These are phyloP conservation scores for Cerioporus squamosus DNA, from an alignment of 1,284 basidiomycete genomes.

Conservation along the genomic window DNA sequence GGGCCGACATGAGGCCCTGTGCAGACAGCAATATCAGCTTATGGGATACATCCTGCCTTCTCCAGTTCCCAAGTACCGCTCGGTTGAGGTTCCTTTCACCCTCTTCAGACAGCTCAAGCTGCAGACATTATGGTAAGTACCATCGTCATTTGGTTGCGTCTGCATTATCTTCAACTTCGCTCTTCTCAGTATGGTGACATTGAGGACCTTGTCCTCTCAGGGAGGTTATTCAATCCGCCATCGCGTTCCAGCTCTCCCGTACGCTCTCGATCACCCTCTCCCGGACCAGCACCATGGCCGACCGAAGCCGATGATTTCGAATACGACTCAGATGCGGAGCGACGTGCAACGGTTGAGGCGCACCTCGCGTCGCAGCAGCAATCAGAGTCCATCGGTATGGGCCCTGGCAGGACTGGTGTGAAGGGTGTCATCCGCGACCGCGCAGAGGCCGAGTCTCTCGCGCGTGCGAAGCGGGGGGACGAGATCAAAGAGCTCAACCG, in stretches of 20 bases:
- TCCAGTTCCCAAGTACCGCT: no score
- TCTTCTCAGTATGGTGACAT: slow-evolving; percentile 39
- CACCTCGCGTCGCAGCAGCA: slow-evolving; percentile 32
- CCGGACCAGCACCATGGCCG: slow-evolving; percentile 34
- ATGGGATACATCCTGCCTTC: no score
- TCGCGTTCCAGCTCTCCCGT: slow-evolving; percentile 50
- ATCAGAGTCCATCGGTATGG: slow-evolving; percentile 73
- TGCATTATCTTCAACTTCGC: background rate
- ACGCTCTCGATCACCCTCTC: slow-evolving; percentile 56
- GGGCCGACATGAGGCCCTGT: no score
- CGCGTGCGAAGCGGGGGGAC: slow-evolving; percentile 49
- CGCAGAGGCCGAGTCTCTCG: slow-evolving; percentile 63
- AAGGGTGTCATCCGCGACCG: slow-evolving; percentile 84
- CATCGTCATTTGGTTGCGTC: background rate
- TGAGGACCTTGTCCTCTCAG: slow-evolving; percentile 79
- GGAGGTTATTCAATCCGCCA: slow-evolving; percentile 66
- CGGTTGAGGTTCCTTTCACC: no score
- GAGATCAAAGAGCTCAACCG: slow-evolving; percentile 55
- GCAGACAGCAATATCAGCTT: no score
- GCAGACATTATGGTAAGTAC: background rate
- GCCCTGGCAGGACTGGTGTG: slow-evolving; percentile 80
- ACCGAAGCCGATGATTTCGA: slow-evolving; percentile 44
- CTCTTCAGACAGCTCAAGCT: no score
- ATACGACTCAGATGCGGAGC: slow-evolving; percentile 51
- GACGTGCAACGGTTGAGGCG: slow-evolving; percentile 30